Percentiles rank a stretch among this genome's conserved stretches.
phyloP scores from a whole-genome alignment of 768 basidiomycete genomes.

The Clavulina sp. region DNA sequence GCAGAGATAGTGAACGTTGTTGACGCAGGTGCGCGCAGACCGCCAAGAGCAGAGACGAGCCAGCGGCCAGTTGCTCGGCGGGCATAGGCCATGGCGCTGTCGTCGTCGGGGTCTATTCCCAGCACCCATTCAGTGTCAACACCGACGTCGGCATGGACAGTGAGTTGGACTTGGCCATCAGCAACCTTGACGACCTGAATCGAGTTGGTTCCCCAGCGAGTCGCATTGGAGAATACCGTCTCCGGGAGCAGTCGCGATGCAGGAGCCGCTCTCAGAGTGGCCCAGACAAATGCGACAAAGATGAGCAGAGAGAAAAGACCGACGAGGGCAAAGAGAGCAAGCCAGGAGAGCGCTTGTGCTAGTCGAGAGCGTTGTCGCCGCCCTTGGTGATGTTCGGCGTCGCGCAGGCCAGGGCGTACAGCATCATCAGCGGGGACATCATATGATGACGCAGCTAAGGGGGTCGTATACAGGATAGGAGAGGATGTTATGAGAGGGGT shows the following conservation, averaged over 20 bases:
- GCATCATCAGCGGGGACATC: too few species aligned
- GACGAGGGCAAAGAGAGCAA: background rate
- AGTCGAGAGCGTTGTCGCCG: too few species aligned
- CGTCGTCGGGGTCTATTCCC: conserved; percentile 5
- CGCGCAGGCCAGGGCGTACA: too few species aligned
- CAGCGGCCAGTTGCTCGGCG: conserved; percentile 7
- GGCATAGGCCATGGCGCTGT: background rate
- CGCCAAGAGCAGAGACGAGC: conserved; percentile 1
- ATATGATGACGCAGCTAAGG: too few species aligned
- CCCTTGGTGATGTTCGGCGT: too few species aligned
- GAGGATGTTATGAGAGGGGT: conserved; percentile 3
- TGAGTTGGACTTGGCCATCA: background rate
- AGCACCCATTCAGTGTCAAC: conserved; percentile 11
- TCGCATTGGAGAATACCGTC: background rate
- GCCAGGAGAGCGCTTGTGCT: too few species aligned
- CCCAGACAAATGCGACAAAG: conserved; percentile 1
- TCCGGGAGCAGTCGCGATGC: conserved; percentile 4
- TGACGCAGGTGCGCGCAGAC: conserved; percentile 1
- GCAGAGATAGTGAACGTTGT: conserved; percentile 1
- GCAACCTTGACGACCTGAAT: conserved; percentile 3
- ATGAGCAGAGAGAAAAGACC: background rate
- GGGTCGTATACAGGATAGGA: conserved; percentile 5
- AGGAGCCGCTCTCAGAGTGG: background rate
- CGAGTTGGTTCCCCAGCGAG: conserved; percentile 6
- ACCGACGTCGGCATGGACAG: conserved; percentile 5